A percentile compares a stretch with the other conserved stretches of the same genome.
Conservation (phyloP, 495 filamentous ascomycete genomes). For the Xylaria longipes region DNA sequence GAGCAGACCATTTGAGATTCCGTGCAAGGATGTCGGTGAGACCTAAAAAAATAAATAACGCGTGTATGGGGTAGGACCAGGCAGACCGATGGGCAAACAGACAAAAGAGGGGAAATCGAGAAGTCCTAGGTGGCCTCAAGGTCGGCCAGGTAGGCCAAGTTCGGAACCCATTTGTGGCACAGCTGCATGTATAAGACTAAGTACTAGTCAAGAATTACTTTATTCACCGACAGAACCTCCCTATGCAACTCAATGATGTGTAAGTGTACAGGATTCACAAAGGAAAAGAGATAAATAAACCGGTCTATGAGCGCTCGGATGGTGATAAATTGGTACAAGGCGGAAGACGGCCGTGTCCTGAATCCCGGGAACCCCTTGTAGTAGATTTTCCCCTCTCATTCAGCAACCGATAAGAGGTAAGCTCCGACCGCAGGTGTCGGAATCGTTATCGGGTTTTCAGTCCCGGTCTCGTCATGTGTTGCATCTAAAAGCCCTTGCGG, state of each 20-base stretch:
- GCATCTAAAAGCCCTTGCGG: conserved; percentile 15
- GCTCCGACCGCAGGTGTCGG: conserved; percentile 12
- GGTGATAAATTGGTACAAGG: conserved; percentile 26
- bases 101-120: conserved; percentile 16
- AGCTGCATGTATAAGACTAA: conserved; percentile 15
- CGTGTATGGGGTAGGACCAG: neutral
- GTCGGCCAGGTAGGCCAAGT: conserved; percentile 16
- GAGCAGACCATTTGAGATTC: neutral
- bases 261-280: conserved; percentile 30
- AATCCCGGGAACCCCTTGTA: conserved; percentile 22
- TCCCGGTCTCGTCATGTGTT: conserved; percentile 16
- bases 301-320: conserved; percentile 30
- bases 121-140: conserved; percentile 1
- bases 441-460: conserved; percentile 4
- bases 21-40: neutral
- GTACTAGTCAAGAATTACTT: conserved; percentile 28
- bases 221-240: conserved; percentile 29
- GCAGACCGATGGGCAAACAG: neutral
- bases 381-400: conserved; percentile 11
- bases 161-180: conserved; percentile 14
- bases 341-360: conserved; percentile 20
- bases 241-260: conserved; percentile 30
- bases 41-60: neutral
- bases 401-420: conserved; percentile 17
- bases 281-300: conserved; percentile 27